These are phyloP conservation scores for Microcyclospora pomicola DNA, from an alignment of 2,329 filamentous ascomycete species.

Conservation along the genomic window DNA sequence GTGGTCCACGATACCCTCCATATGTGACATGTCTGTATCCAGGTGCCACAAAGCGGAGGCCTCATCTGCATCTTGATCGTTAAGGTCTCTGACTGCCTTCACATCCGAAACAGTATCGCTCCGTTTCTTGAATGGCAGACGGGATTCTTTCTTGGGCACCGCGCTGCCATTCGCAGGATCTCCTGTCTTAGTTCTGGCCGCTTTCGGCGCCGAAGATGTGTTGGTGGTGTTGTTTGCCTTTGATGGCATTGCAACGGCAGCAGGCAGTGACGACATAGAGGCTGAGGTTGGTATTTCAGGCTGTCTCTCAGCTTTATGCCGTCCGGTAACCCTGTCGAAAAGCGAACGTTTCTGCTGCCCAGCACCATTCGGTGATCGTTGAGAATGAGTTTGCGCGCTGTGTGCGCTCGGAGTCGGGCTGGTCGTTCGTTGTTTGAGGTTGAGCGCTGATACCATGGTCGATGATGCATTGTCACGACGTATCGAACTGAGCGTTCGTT, in stretches of 20 bases:
- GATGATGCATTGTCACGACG: constrained; percentile 41
- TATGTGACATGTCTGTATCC: constrained; percentile 76
- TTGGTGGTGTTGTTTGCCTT: constrained; percentile 15
- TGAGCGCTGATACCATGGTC: constrained; percentile 35
- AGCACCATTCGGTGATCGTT: constrained; percentile 42
- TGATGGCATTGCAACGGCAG: constrained; percentile 4
- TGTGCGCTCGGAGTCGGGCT: constrained; percentile 70
- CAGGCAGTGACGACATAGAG: constrained; percentile 25
- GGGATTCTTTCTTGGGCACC: constrained; percentile 15
- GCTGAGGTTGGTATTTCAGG: constrained; percentile 24
- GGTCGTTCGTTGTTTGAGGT: constrained; percentile 49
- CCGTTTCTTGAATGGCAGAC: constrained; percentile 41
- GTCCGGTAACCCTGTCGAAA: constrained; percentile 39
- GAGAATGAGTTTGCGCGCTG: constrained; percentile 40
- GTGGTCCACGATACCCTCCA: constrained; percentile 72
- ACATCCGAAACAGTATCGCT: constrained; percentile 33
- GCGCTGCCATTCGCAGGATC: constrained; percentile 6
- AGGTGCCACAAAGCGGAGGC: constrained; percentile 51
- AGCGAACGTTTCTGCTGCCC: constrained; percentile 35
- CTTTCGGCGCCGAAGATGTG: constrained; percentile 9
- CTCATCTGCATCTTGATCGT: constrained; percentile 16
- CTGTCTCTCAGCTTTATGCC: constrained; percentile 31
- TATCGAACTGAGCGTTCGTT: constrained; percentile 50
- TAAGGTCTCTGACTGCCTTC: constrained; percentile 32
- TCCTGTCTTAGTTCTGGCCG: constrained; percentile 9